Evolutionary conservation across 2,329 filamentous ascomycete genomes (phyloP), one percentile per base, ranked within the genome.

Genomic region (Fusarium lateritium): DNA sequence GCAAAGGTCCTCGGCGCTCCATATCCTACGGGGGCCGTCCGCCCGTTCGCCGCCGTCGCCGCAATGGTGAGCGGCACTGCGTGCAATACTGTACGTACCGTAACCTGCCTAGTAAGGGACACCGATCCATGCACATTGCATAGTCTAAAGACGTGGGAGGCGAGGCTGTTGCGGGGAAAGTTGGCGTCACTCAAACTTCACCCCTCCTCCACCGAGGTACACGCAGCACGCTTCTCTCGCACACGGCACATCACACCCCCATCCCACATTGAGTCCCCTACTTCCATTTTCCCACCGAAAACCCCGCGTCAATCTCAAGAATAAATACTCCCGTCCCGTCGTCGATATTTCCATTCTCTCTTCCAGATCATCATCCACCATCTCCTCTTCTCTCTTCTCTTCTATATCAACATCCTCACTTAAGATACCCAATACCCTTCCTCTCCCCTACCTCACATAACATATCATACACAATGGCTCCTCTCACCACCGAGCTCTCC

Each of bases 401-500:
- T 67, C 53, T 65, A 70, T 60, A 67, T 55, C 59, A 53, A 54
- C 49, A 56, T 59, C 44, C 62, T 55, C 55, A 58, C 65, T 55
- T 62, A 56, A 69, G 71, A 75, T 73, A 75, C 74, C 72, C 64
- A 56, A 53, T 54, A 62, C 58, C 65, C 51, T 51, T 36, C 38
- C 42, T 49, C 51, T 49, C 26, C 40, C 45, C 40, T 39, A 46
- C 36, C 49, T 62, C 60, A 58, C 50, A 36, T 14, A 54, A 71
- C 39, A 72, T 40, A 65, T 45, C 45, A 46, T 57, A 45, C 58
- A 73, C 65, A 73, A 74, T 75, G 56, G 62, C 62, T 70, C 75
- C 60, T 65, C 75, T 89, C 74, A 85, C 84, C 57, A 81, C 85
- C 69, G 85, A 90, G 79, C 85, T 94, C 75, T 88, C 89, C 82